These are phyloP conservation scores for Cyberlindnera sargentensis DNA, from an alignment of 805 yeast species.

Conservation along the genomic window DNA sequence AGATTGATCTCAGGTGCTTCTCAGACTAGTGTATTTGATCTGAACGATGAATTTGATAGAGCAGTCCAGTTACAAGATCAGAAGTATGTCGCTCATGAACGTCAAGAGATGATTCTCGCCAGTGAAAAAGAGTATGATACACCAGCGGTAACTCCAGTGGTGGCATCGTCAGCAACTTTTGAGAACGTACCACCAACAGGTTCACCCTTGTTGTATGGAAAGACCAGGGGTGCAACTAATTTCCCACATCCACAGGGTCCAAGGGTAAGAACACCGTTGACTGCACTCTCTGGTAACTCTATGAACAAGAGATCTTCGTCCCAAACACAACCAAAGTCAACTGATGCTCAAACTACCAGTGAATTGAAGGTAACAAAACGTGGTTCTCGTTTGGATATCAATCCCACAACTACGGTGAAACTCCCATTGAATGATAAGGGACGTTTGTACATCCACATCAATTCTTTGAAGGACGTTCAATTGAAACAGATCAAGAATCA, in stretches of 20 bases:
- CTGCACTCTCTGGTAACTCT: constrained; percentile 8
- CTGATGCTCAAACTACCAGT: background rate
- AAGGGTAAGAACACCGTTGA: constrained; percentile 16
- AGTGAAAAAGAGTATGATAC: background rate
- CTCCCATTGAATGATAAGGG: constrained; percentile 31
- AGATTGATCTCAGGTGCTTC: constrained; percentile 15
- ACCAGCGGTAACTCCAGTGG: background rate
- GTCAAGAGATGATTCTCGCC: constrained; percentile 11
- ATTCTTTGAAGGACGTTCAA: constrained; percentile 38
- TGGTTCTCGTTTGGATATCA: constrained; percentile 6
- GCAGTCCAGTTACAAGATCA: constrained; percentile 15
- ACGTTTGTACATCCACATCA: constrained; percentile 36
- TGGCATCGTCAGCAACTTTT: background rate
- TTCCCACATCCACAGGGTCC: constrained; percentile 4
- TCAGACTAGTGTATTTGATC: constrained; percentile 10
- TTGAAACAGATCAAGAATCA: constrained; percentile 39
- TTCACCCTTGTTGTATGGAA: constrained; percentile 7
- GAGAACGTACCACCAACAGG: constrained; percentile 7
- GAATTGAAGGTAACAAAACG: constrained; percentile 8
- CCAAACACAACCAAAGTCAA: background rate
- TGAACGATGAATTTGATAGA: constrained; percentile 17
- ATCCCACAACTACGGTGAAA: background rate
- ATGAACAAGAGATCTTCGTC: constrained; percentile 6
- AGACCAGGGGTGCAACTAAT: constrained; percentile 7
- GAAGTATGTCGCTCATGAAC: constrained; percentile 11